These are phyloP conservation scores for Phytophthora macrochlamydospora DNA, from an alignment of 352 stramenopile genomes.

Conservation along the genomic window DNA sequence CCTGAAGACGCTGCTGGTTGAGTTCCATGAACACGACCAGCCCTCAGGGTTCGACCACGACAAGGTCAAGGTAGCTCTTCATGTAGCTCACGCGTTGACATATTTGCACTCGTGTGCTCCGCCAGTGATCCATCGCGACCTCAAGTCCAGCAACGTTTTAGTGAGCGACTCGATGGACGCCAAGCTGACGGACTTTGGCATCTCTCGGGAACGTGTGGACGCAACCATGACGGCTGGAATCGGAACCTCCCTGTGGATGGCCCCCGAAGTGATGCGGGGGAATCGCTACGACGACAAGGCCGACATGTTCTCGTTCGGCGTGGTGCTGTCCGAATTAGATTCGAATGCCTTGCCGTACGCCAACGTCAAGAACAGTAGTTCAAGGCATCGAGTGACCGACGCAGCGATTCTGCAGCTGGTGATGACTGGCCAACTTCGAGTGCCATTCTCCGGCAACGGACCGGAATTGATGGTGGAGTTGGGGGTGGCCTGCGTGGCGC, in stretches of 20 bases:
- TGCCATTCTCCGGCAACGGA: slow-evolving; percentile 31
- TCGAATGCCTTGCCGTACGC: slow-evolving; percentile 26
- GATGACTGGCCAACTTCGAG: slow-evolving; percentile 32
- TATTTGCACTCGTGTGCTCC: slow-evolving; percentile 43
- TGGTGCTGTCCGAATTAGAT: slow-evolving; percentile 43
- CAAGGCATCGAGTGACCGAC: slow-evolving; percentile 24
- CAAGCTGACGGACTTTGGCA: slow-evolving; percentile 36
- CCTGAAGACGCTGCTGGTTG: slow-evolving; percentile 32
- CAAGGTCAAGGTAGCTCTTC: slow-evolving; percentile 33
- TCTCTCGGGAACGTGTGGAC: slow-evolving; percentile 31
- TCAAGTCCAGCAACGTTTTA: slow-evolving; percentile 33
- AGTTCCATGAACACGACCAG: slow-evolving; percentile 30
- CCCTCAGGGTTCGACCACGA: slow-evolving; percentile 27
- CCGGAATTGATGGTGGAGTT: slow-evolving; percentile 27
- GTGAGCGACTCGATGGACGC: slow-evolving; percentile 27
- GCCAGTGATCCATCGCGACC: slow-evolving; percentile 25
- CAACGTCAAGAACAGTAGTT: slow-evolving; percentile 23
- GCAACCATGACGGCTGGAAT: slow-evolving; percentile 36
- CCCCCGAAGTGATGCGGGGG: slow-evolving; percentile 34
- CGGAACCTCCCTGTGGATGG: slow-evolving; percentile 40
- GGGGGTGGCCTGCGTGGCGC: slow-evolving; percentile 30
- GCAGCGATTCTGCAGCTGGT: slow-evolving; percentile 49
- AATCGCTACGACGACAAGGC: slow-evolving; percentile 42
- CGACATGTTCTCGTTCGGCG: slow-evolving; percentile 44
- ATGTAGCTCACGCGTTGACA: slow-evolving; percentile 34